Conservation (phyloP, 225 moss, liverwort and hornwort genomes). For the Antitrichia curtipendula region DNA sequence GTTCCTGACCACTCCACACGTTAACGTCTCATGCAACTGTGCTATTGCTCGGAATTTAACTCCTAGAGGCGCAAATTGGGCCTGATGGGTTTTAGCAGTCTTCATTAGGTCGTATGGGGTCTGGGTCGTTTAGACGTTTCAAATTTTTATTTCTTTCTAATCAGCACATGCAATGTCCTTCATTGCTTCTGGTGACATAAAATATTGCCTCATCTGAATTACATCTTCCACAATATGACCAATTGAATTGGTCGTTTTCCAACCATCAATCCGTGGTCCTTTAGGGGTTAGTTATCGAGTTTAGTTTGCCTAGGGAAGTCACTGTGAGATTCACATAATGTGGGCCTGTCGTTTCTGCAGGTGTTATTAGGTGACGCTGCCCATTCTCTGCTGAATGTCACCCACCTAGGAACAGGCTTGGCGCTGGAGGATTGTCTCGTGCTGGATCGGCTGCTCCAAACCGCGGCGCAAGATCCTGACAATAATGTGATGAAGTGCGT, state of each 20-base stretch:
- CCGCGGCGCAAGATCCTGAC: slow-evolving; percentile 1
- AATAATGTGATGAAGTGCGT: neutral
- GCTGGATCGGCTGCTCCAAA: slow-evolving; percentile 30
- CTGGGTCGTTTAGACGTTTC: neutral
- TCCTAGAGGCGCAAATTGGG: neutral
- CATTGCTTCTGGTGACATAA: neutral
- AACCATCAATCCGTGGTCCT: neutral
- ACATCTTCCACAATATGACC: neutral
- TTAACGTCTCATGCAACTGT: neutral
- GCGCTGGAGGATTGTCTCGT: slow-evolving; percentile 49
- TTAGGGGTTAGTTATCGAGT: neutral
- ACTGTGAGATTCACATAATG: neutral
- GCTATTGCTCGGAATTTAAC: neutral
- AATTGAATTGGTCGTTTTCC: neutral
- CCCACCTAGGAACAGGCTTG: slow-evolving; percentile 53
- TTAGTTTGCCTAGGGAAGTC: neutral
- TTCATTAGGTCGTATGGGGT: neutral
- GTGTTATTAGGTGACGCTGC: slow-evolving; percentile 50
- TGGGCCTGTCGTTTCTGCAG: neutral
- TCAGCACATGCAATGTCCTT: neutral
- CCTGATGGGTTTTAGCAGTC: neutral
- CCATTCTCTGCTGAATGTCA: slow-evolving; percentile 48
- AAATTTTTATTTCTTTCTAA: neutral
- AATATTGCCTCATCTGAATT: neutral
- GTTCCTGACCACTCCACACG: neutral